Evolutionary conservation across 805 yeast species (phyloP), one percentile per base, ranked within the genome.

Genomic region (Citeromyces matritensis): DNA sequence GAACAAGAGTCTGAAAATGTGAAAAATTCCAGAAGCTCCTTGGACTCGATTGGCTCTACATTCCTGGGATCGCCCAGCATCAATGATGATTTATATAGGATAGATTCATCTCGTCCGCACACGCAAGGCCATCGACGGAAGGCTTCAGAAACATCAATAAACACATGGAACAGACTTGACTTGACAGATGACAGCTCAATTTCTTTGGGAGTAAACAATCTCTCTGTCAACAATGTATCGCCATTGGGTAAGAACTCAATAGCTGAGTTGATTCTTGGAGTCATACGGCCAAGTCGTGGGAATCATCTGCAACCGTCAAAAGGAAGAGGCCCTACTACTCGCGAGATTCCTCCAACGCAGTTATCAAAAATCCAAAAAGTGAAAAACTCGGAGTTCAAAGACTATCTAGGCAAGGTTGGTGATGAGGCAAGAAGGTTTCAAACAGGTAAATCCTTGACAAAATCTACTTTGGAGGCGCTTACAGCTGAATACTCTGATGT

Each of bases 321-420:
- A 11, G 50, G 55, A 31, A 49, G 55, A 8, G 65, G 71, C 6
- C 97, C 98, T 0, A 77, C 95, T 1, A 59, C 68, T 2, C 63
- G 65, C 31, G 97, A 91, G 44, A 88, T 88, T 8, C 95, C 96
- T 0, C 84, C 77, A 15, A 76, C 84, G 8, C 72, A 66, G 30
- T 57, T 88, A 26, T 57, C 77, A 3, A 69, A 68, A 23, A 47
- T 74, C 4, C 58, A 58, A 13, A 60, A 57, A 31, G 60, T 65
- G 5, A 51, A 65, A 36, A 55, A 60, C 26, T 47, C 55, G 1
- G 57, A 53, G 15, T 56, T 77, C 28, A 55, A 50, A 11, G 41
- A 51, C 2, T 77, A 75, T 39, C 39, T 69, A 9, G 43, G 40
- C 10, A 54, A 57, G 3, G 53, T 74, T 3, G 51, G 58, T 13